A percentile compares a stretch with the other conserved stretches of the same genome.
Evolutionary conservation across 768 basidiomycete genomes (phyloP).

Genomic region (Mycena latifolia): DNA sequence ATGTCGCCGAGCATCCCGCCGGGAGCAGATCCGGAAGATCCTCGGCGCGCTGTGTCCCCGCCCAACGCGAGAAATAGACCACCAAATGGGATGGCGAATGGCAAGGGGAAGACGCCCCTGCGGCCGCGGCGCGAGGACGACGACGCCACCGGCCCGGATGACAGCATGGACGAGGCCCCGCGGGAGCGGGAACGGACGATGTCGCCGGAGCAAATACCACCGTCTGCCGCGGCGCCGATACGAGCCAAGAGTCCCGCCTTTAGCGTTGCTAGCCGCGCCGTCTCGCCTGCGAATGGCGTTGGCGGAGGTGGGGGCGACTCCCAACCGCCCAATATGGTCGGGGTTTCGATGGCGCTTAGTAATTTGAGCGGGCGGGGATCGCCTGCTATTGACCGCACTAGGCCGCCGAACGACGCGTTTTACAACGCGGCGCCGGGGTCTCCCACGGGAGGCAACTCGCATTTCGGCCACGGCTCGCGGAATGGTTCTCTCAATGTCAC

Average conservation of each 20-base stretch:
- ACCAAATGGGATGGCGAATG: slow-evolving; percentile 60
- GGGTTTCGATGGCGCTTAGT: slow-evolving; percentile 66
- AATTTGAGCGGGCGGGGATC: slow-evolving; percentile 55
- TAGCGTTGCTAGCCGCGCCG: slow-evolving; percentile 61
- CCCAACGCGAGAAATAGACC: slow-evolving; percentile 57
- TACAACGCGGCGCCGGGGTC: slow-evolving; percentile 59
- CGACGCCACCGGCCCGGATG: slow-evolving; percentile 58
- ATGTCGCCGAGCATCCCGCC: slow-evolving; percentile 71
- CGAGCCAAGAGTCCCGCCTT: slow-evolving; percentile 73
- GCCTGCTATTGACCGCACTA: slow-evolving; percentile 60
- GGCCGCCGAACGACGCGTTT: slow-evolving; percentile 74
- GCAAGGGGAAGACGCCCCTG: slow-evolving; percentile 64
- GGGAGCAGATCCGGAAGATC: slow-evolving; percentile 63
- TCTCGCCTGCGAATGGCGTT: slow-evolving; percentile 64
- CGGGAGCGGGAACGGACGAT: slow-evolving; percentile 65
- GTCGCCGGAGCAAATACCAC: slow-evolving; percentile 63
- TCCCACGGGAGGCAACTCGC: slow-evolving; percentile 57
- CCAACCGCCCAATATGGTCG: slow-evolving; percentile 65
- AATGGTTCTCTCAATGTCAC: slow-evolving; percentile 75
- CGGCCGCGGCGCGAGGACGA: slow-evolving; percentile 64
- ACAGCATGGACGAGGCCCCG: slow-evolving; percentile 65
- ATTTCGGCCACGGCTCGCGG: slow-evolving; percentile 54
- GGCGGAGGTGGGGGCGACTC: slow-evolving; percentile 47
- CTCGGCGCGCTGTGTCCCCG: slow-evolving; percentile 78
- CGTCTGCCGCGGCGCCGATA: slow-evolving; percentile 38